These are phyloP conservation scores for Diplodia corticola DNA, from an alignment of 2,329 filamentous ascomycete species.

Conservation along the genomic window DNA sequence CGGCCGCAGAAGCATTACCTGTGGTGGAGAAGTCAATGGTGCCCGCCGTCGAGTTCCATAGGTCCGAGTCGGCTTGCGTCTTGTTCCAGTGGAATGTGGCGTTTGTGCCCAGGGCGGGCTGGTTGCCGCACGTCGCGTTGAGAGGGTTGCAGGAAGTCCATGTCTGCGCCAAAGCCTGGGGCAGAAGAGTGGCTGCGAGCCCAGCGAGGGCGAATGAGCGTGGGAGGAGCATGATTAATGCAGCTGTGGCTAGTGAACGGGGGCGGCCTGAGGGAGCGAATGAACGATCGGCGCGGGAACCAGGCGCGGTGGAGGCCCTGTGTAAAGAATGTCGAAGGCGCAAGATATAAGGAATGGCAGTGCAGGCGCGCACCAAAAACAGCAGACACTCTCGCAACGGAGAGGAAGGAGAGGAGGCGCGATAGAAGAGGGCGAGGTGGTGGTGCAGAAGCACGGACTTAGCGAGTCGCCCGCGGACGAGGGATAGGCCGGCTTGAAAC, in stretches of 20 bases:
- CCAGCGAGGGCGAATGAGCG: slow-evolving; percentile 37
- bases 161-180: slow-evolving; percentile 68
- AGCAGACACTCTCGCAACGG: slow-evolving; percentile 12
- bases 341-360: slow-evolving; percentile 17
- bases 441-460: slow-evolving; percentile 14
- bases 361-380: slow-evolving; percentile 16
- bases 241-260: slow-evolving; percentile 17
- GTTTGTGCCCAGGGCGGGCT: slow-evolving; percentile 68
- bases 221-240: slow-evolving; percentile 19
- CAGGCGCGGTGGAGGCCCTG: slow-evolving; percentile 1
- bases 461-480: slow-evolving; percentile 4
- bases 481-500: slow-evolving; percentile 18
- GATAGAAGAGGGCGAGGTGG: slow-evolving; percentile 19
- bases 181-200: slow-evolving; percentile 38
- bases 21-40: slow-evolving; percentile 61
- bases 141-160: slow-evolving; percentile 76
- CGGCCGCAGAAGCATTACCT: not conserved
- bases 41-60: slow-evolving; percentile 71
- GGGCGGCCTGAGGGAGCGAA: not conserved
- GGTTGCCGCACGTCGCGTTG: slow-evolving; percentile 66
- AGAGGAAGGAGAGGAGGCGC: slow-evolving; percentile 12
- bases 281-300: slow-evolving; percentile 16
- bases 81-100: slow-evolving; percentile 56
- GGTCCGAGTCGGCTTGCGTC: slow-evolving; percentile 39
- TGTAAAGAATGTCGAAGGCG: slow-evolving; percentile 13